These are phyloP conservation scores for Metschnikowia baotianmanensis DNA, from an alignment of 805 yeast species.

Conservation along the genomic window DNA sequence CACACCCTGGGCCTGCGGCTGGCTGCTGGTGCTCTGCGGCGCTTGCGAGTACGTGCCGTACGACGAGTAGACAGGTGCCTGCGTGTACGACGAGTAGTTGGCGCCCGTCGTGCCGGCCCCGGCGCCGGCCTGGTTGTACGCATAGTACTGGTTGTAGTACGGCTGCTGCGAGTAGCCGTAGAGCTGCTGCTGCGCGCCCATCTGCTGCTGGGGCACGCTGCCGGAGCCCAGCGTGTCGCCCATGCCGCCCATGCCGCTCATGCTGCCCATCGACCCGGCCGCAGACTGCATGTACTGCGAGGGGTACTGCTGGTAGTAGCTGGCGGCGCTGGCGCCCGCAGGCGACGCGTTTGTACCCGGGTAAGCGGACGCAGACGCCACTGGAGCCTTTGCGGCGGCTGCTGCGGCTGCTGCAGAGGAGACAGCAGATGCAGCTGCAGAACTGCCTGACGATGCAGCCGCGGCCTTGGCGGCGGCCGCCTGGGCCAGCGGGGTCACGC, in stretches of 20 bases:
- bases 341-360: constrained; percentile 7
- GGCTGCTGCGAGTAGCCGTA: constrained; percentile 22
- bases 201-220: constrained; percentile 14
- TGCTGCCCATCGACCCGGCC: constrained; percentile 6
- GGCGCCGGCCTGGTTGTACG: constrained; percentile 35
- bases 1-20: constrained; percentile 16
- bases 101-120: constrained; percentile 7
- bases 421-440: constrained; percentile 3
- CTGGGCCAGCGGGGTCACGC: constrained; percentile 36
- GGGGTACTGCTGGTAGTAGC: constrained; percentile 21
- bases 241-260: constrained; percentile 6
- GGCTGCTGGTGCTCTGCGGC: constrained; percentile 13
- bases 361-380: constrained; percentile 8
- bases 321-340: constrained; percentile 6
- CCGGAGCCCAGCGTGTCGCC: constrained; percentile 10
- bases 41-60: constrained; percentile 17
- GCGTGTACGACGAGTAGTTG: constrained; percentile 19
- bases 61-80: constrained; percentile 18
- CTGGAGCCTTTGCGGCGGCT: constrained; percentile 8
- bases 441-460: too few species aligned
- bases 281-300: constrained; percentile 16
- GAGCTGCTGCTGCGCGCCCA: constrained; percentile 16
- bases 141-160: constrained; percentile 43
- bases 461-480: constrained; percentile 8
- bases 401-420: constrained; percentile 6